A percentile compares a stretch with the other conserved stretches of the same genome.
These are phyloP conservation scores for Cynanchum wilfordii DNA, from an alignment of 257 asterid species.

Conservation along the genomic window DNA sequence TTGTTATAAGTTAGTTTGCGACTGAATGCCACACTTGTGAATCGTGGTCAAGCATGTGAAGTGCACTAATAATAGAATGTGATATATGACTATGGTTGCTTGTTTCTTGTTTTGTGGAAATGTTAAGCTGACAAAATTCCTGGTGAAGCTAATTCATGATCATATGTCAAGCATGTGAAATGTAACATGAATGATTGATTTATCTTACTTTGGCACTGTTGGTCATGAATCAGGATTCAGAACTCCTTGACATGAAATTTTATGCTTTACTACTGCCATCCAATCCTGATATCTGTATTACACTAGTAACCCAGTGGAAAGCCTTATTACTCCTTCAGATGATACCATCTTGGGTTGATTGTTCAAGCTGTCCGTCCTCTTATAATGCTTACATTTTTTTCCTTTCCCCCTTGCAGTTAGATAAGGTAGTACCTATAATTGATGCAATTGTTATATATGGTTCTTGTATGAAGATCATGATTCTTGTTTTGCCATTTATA, in stretches of 20 bases:
- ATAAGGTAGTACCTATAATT: background rate
- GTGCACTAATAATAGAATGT: background rate
- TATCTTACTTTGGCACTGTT: background rate
- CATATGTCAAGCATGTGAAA: background rate
- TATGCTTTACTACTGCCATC: background rate
- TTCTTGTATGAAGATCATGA: background rate
- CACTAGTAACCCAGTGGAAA: background rate
- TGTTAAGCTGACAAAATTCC: background rate
- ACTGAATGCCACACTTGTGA: background rate
- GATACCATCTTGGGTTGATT: background rate
- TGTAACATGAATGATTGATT: background rate
- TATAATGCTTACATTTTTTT: background rate
- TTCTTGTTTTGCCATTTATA: background rate
- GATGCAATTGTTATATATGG: background rate
- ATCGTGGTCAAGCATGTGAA: background rate
- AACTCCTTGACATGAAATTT: background rate
- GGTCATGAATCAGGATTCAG: background rate
- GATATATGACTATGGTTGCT: background rate
- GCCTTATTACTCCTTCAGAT: background rate
- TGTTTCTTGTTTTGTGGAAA: background rate
- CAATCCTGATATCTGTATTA: background rate
- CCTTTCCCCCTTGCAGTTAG: background rate
- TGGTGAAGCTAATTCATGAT: background rate
- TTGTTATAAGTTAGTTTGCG: background rate
- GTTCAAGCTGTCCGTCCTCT: background rate